These are phyloP conservation scores for Neostapfia colusana DNA, from an alignment of 176 grass and related monocot species.

Conservation along the genomic window DNA sequence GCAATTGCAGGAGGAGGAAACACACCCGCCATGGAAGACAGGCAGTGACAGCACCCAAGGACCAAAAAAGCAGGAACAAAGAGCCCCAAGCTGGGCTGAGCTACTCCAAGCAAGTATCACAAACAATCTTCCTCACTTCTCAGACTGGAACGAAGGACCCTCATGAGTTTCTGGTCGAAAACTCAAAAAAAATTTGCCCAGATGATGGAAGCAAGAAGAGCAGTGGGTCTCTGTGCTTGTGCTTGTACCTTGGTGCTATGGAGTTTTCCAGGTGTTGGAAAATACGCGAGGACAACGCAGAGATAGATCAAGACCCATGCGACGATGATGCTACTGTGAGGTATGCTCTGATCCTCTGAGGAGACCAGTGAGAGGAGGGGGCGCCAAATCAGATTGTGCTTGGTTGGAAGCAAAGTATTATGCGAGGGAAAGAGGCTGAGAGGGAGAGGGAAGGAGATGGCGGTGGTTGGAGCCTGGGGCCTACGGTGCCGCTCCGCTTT, in stretches of 20 bases:
- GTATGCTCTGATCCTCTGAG: background rate
- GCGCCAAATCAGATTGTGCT: slow-evolving; percentile 36
- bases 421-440: slow-evolving; percentile 21
- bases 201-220: slow-evolving; percentile 22
- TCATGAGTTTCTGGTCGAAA: slow-evolving; percentile 39
- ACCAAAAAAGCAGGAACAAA: background rate
- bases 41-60: background rate
- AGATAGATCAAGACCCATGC: slow-evolving; percentile 4
- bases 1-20: slow-evolving; percentile 4
- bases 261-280: slow-evolving; percentile 34
- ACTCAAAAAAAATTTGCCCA: slow-evolving; percentile 30
- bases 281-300: slow-evolving; percentile 26
- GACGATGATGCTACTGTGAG: slow-evolving; percentile 29
- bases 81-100: background rate
- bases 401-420: slow-evolving; percentile 66
- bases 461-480: slow-evolving; percentile 52
- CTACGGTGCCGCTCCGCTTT: slow-evolving; percentile 36
- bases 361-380: background rate
- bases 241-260: slow-evolving; percentile 23
- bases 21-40: slow-evolving; percentile 45
- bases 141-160: slow-evolving; percentile 27
- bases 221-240: slow-evolving; percentile 10
- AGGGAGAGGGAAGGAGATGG: background rate
- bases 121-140: background rate
- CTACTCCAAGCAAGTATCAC: background rate